Evolutionary conservation across 179 eudicot species (phyloP).

Genomic region (Spergularia azorica): DNA sequence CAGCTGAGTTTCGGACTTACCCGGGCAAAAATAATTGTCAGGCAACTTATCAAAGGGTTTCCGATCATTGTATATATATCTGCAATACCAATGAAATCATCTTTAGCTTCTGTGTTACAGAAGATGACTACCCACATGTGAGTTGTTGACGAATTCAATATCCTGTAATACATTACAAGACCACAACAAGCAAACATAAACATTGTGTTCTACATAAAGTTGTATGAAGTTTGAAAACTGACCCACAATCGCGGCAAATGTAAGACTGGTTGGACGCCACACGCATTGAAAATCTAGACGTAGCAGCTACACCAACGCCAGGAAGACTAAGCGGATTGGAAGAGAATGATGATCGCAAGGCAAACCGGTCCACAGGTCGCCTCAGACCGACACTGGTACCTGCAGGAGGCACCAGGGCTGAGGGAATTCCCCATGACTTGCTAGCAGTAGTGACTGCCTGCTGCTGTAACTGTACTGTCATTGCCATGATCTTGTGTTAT

Average conservation of each 20-base stretch:
- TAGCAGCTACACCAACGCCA: slow-evolving; percentile 31
- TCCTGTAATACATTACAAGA: background rate
- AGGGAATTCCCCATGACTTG: slow-evolving; percentile 30
- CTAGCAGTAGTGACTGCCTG: slow-evolving; percentile 26
- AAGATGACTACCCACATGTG: too few species aligned
- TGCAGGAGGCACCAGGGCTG: slow-evolving; percentile 36
- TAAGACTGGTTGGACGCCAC: slow-evolving; percentile 79
- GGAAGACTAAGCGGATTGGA: slow-evolving; percentile 51
- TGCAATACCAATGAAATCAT: slow-evolving; percentile 35
- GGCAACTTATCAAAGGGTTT: slow-evolving; percentile 88
- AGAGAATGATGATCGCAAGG: slow-evolving; percentile 56
- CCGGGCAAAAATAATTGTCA: slow-evolving; percentile 89
- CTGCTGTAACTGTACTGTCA: slow-evolving; percentile 37
- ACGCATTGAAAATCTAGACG: slow-evolving; percentile 74
- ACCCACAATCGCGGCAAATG: slow-evolving; percentile 99
- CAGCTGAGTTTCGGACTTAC: slow-evolving; percentile 32
- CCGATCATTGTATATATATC: slow-evolving; percentile 87
- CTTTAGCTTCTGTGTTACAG: background rate
- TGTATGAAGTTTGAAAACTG: too few species aligned
- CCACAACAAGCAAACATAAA: background rate
- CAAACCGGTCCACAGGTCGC: slow-evolving; percentile 39
- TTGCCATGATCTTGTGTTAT: slow-evolving; percentile 21
- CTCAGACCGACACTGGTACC: slow-evolving; percentile 46
- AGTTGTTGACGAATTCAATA: too few species aligned
- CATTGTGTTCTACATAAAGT: too few species aligned